Evolutionary conservation across 208 protist species (phyloP).

Genomic region (Acanthamoeba culbertsoni): DNA sequence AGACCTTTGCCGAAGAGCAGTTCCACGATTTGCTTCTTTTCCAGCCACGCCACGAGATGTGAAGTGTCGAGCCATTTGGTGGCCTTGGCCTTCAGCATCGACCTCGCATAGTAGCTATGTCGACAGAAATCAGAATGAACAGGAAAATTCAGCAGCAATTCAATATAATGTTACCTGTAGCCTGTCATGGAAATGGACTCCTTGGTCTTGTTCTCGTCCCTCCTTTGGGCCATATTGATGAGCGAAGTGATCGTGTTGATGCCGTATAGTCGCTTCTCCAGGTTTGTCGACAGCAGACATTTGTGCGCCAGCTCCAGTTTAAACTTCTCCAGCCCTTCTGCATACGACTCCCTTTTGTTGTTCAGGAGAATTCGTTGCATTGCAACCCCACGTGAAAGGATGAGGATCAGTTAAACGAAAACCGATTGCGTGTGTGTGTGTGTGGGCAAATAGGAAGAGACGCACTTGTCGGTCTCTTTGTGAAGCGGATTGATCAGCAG

Average conservation of each 20-base stretch:
- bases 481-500: neutral
- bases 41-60: neutral
- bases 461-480: neutral
- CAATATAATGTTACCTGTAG: too few relatives aligned
- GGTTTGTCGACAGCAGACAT: neutral
- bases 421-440: too few relatives aligned
- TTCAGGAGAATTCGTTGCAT: neutral
- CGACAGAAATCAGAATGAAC: neutral
- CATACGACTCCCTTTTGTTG: neutral
- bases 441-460: neutral
- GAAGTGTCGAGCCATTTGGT: neutral
- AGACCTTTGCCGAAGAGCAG: conserved; percentile 36
- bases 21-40: conserved; percentile 25
- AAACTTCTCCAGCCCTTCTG: conserved; percentile 45
- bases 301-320: conserved; percentile 35
- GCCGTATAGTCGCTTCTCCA: conserved; percentile 35
- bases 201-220: conserved; percentile 11
- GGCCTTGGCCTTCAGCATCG: neutral
- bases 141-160: too few relatives aligned
- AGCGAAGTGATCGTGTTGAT: conserved; percentile 32
- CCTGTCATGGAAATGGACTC: neutral
- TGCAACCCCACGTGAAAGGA: too few relatives aligned
- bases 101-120: neutral
- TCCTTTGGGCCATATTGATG: conserved; percentile 33
- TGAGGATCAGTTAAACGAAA: too few relatives aligned